Evolutionary conservation across 1,139 yeast genomes (phyloP), one percentile per base, ranked within the genome.

Genomic region (Pichia sp.): DNA sequence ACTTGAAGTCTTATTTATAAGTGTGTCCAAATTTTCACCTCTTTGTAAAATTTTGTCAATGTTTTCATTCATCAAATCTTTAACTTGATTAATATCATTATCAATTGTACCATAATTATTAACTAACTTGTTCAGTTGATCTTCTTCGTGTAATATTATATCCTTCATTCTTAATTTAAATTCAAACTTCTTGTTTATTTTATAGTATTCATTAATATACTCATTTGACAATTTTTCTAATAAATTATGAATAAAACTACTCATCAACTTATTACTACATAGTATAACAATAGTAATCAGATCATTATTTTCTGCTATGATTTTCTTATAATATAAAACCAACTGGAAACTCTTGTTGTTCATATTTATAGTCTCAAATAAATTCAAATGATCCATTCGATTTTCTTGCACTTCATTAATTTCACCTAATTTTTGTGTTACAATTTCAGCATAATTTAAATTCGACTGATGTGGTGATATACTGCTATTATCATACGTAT

Each of bases 1-100:
- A 51, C 83, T 74, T 58, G 87, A 87, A 1, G 96, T 89, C 65
- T 90, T 90, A 65, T 84, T 87, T 19, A 89, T 95, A 56, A 90
- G 73, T 48, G 79, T 69, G 57, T 82, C 81, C 54, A 90, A 81
- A 53, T 87, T 77, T 62, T 89, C 96, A 14, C 96, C 96, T 52
- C 97, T 76, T 62, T 82, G 83, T 62, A 90, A 72, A 29, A 90
- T 72, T 62, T 79, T 80, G 60, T 80, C 84, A 52, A 84, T 82
- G 61, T 84, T 84, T 55, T 83, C 87, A 62, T 81, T 77, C 89
- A 84, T 83, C 48, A 84, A 69, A 49, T 75, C 77, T 47, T 82
- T 67, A 14, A 80, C 81, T 59, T 79, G 82, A 46, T 73, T 75
- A 3, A 78, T 75, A 51, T 79, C 84, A 55, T 73, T 78, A 49